These are phyloP conservation scores for Entoloma clypeatum DNA, from an alignment of 1,284 basidiomycete species.

Conservation along the genomic window DNA sequence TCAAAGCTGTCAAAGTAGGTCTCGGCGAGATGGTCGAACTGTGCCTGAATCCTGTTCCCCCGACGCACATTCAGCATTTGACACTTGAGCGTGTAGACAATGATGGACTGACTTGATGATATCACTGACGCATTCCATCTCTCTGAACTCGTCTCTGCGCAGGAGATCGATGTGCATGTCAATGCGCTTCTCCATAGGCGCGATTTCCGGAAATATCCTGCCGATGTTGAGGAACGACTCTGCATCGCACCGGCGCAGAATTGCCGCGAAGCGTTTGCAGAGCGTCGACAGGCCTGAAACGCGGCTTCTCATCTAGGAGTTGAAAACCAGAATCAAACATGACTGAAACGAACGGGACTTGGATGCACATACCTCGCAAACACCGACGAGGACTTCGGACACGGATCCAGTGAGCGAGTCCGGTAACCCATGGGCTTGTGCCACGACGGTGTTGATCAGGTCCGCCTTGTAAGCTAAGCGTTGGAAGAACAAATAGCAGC, in stretches of 20 bases:
- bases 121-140: constrained; percentile 88
- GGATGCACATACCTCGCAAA: constrained; percentile 78
- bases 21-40: constrained; percentile 88
- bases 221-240: constrained; percentile 84
- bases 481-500: constrained; percentile 88
- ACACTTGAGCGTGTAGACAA: neutral
- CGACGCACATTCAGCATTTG: constrained; percentile 1
- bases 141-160: constrained; percentile 85
- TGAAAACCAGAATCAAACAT: neutral
- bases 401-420: constrained; percentile 78
- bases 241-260: constrained; percentile 75
- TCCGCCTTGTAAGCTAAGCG: constrained; percentile 82
- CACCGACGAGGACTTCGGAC: constrained; percentile 79
- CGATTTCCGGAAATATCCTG: constrained; percentile 79
- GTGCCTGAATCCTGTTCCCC: constrained; percentile 76
- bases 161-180: constrained; percentile 88
- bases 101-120: constrained; percentile 64
- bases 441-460: constrained; percentile 77
- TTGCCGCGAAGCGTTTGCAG: constrained; percentile 83
- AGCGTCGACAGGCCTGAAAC: constrained; percentile 76
- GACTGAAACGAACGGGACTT: neutral
- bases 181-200: constrained; percentile 85
- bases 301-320: constrained; percentile 69
- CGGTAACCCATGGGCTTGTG: constrained; percentile 77
- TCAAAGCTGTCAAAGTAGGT: constrained; percentile 79